Evolutionary conservation across 179 eudicot genomes (phyloP).

Genomic region (Monotropa hypopitys): DNA sequence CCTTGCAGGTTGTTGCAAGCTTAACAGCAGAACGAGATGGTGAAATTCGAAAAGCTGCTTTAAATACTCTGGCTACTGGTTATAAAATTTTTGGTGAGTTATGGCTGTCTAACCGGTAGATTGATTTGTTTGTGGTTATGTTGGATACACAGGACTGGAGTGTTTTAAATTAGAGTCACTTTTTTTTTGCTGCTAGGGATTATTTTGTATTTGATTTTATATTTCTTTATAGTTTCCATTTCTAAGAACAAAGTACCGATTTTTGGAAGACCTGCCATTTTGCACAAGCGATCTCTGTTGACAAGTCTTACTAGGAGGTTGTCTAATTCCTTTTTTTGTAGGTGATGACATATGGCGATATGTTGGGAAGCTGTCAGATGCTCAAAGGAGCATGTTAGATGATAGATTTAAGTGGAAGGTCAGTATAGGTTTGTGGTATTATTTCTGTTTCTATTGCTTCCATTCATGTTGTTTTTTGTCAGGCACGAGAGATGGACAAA

Average conservation of each 20-base stretch:
- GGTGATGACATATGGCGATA: slow-evolving; percentile 96
- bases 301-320: background rate
- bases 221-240: background rate
- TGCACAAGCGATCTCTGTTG: background rate
- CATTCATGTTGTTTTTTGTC: slow-evolving; percentile 7
- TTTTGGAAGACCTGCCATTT: background rate
- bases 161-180: background rate
- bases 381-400: slow-evolving; percentile 94
- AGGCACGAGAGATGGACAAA: slow-evolving; percentile 97
- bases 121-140: background rate
- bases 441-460: slow-evolving; percentile 1
- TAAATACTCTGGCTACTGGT: slow-evolving; percentile 72
- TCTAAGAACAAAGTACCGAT: background rate
- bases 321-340: slow-evolving; percentile 11
- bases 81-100: slow-evolving; percentile 76
- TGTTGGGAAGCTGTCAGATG: slow-evolving; percentile 86
- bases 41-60: slow-evolving; percentile 83
- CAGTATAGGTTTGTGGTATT: background rate
- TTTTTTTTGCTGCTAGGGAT: background rate
- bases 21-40: slow-evolving; percentile 91
- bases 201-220: background rate
- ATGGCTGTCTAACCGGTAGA: background rate
- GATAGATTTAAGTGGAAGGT: slow-evolving; percentile 95
- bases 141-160: background rate
- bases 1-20: slow-evolving; percentile 86